phyloP scores from a whole-genome alignment of 768 basidiomycete species.

The Collybia nuda region DNA sequence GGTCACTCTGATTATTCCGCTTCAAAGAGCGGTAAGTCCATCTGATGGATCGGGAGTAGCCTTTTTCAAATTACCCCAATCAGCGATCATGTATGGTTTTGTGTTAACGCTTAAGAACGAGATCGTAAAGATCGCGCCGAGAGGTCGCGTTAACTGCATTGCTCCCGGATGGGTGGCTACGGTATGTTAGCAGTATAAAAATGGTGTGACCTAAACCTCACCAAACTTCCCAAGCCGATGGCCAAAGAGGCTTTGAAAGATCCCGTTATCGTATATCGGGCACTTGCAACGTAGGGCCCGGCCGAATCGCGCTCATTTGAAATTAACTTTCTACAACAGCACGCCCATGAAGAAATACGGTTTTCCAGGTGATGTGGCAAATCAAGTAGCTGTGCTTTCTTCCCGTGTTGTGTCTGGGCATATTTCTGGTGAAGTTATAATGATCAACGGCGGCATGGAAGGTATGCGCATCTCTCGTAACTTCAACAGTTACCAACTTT shows the following conservation, averaged over 20 bases:
- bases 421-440: constrained; percentile 66
- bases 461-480: constrained; percentile 32
- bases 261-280: constrained; percentile 50
- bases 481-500: constrained; percentile 2
- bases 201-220: background rate
- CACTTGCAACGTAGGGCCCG: constrained; percentile 63
- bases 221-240: constrained; percentile 38
- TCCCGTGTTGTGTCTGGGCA: constrained; percentile 67
- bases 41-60: background rate
- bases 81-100: constrained; percentile 75
- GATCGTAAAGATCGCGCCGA: constrained; percentile 73
- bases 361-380: constrained; percentile 59
- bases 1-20: constrained; percentile 67
- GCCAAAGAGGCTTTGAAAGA: constrained; percentile 57
- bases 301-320: background rate
- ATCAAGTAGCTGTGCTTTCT: constrained; percentile 60
- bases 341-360: constrained; percentile 73
- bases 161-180: constrained; percentile 72
- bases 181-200: constrained; percentile 14
- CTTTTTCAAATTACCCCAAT: background rate
- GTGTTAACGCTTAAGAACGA: constrained; percentile 74
- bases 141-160: constrained; percentile 68
- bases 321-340: constrained; percentile 28
- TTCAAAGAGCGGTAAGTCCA: constrained; percentile 60
- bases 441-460: constrained; percentile 82